These are phyloP conservation scores for Penicillium sumatraense DNA, from an alignment of 2,329 filamentous ascomycete genomes.

Conservation along the genomic window DNA sequence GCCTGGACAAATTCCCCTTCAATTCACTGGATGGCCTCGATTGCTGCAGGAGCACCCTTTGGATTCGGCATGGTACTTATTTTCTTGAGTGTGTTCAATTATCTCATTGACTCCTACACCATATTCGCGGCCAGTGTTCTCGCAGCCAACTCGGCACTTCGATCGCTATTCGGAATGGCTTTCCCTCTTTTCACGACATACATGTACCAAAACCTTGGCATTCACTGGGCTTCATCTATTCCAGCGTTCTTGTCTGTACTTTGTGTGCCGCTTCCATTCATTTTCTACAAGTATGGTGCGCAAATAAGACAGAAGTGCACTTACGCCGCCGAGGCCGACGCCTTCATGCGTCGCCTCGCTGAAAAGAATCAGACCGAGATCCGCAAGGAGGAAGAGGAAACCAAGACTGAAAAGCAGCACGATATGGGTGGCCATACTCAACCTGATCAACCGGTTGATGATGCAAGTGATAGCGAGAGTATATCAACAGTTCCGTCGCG, in stretches of 20 bases:
- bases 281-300: constrained; percentile 46
- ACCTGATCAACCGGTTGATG: constrained; percentile 5
- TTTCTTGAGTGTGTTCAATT: constrained; percentile 46
- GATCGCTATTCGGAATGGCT: constrained; percentile 49
- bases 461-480: constrained; percentile 17
- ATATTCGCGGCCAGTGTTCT: constrained; percentile 46
- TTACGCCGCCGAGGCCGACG: constrained; percentile 40
- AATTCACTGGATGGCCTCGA: constrained; percentile 44
- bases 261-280: constrained; percentile 46
- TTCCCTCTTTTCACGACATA: constrained; percentile 53
- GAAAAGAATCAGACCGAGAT: constrained; percentile 23
- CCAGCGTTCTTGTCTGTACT: constrained; percentile 49
- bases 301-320: constrained; percentile 42
- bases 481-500: constrained; percentile 26
- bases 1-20: constrained; percentile 60
- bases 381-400: constrained; percentile 8
- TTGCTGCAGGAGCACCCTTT: constrained; percentile 42
- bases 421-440: not conserved
- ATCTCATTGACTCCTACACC: constrained; percentile 48
- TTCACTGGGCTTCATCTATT: constrained; percentile 52
- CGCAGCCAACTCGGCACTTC: constrained; percentile 49
- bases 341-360: constrained; percentile 30
- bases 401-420: constrained; percentile 3
- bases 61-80: constrained; percentile 48
- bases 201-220: constrained; percentile 51